Percentiles rank a stretch among this genome's conserved stretches.
These are phyloP conservation scores for Syncephalastrum racemosum DNA, from an alignment of 371 early-diverging fungal genomes.

Conservation along the genomic window DNA sequence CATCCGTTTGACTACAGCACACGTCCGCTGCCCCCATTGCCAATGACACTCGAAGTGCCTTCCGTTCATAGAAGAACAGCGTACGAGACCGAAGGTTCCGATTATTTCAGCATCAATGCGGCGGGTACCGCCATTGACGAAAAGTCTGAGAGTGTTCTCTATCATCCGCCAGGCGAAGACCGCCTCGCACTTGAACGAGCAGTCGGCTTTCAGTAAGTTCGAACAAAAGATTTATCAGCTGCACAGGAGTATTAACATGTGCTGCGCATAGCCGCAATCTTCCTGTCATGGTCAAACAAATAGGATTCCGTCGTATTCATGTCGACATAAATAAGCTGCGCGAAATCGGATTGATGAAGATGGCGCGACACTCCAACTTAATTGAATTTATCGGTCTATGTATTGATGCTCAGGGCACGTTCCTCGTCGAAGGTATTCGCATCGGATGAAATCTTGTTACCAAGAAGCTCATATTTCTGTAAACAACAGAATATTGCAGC, in stretches of 20 bases:
- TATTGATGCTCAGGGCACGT: conserved; percentile 38
- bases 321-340: conserved; percentile 11
- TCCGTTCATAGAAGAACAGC: too few species aligned
- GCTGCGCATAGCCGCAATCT: conserved; percentile 41
- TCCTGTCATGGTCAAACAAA: conserved; percentile 44
- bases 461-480: not conserved
- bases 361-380: conserved; percentile 40
- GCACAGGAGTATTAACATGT: conserved; percentile 8
- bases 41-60: too few species aligned
- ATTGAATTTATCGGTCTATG: conserved; percentile 45
- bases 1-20: not conserved
- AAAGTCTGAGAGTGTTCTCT: conserved; percentile 2
- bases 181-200: conserved; percentile 4
- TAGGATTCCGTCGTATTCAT: conserved; percentile 16
- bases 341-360: conserved; percentile 25
- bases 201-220: conserved; percentile 19
- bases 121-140: too few species aligned
- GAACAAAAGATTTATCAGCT: conserved; percentile 3
- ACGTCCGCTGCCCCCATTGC: too few species aligned
- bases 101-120: too few species aligned
- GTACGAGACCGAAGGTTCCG: too few species aligned
- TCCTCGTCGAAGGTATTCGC: conserved; percentile 33
- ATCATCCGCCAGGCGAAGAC: conserved; percentile 1
- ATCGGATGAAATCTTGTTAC: too few species aligned
- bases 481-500: conserved; percentile 36